Evolutionary conservation across 306 rosid genomes (phyloP).

Genomic region (Quercus agrifolia): DNA sequence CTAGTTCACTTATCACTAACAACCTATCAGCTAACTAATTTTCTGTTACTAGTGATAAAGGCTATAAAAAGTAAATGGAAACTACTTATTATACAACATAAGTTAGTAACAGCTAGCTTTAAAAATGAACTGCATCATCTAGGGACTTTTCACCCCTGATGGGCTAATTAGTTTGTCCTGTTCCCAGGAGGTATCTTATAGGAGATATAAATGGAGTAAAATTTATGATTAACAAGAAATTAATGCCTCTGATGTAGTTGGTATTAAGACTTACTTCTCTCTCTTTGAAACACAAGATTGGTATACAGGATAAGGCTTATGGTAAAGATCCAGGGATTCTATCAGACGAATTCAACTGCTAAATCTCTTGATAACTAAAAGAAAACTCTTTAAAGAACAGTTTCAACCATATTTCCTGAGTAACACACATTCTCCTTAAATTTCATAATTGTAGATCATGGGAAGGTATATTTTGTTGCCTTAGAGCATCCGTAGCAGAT

Average conservation of each 20-base stretch:
- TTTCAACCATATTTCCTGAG: neutral
- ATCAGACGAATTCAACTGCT: neutral
- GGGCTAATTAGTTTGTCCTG: no score
- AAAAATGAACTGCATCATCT: no score
- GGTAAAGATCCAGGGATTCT: neutral
- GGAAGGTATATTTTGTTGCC: neutral
- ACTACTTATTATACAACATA: no score
- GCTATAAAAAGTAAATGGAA: no score
- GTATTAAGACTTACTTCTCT: neutral
- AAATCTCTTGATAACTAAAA: neutral
- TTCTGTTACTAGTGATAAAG: no score
- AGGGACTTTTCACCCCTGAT: no score
- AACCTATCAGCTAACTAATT: no score
- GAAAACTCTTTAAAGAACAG: neutral
- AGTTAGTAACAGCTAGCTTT: no score
- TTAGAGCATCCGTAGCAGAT: neutral
- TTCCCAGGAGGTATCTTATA: neutral
- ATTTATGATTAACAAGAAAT: neutral
- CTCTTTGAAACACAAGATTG: neutral
- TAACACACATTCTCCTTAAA: neutral
- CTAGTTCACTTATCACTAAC: no score
- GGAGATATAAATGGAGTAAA: neutral
- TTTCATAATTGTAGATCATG: neutral
- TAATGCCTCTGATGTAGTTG: neutral
- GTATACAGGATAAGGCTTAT: neutral